Evolutionary conservation across 2,329 filamentous ascomycete species (phyloP), one percentile per base, ranked within the genome.

Genomic region (Fusarium equiseti): DNA sequence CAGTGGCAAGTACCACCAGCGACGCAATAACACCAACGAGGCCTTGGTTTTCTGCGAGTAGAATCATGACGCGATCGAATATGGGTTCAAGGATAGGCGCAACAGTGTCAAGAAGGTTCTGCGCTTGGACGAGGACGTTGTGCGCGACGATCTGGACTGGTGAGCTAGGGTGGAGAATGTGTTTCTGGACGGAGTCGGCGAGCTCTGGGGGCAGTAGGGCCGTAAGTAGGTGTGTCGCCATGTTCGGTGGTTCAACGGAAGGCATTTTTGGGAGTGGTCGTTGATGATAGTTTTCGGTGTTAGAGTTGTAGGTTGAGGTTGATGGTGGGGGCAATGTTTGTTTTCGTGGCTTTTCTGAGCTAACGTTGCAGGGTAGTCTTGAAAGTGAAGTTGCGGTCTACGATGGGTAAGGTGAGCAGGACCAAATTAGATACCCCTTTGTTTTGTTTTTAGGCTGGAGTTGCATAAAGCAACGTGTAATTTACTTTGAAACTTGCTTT

Each of bases 151-250:
- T 68, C 70, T 84, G 84, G 16, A 87, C 65, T 10, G 84, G 82
- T 8, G 84, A 83, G 51, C 81, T 75, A 18, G 82, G 82, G 75
- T 82, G 79, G 50, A 88, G 79, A 63, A 87, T 72, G 79, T 88
- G 80, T 45, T 81, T 81, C 75, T 85, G 77, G 58, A 87, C 77
- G 57, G 82, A 77, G 55, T 80, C 79, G 67, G 81, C 77, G 53
- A 83, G 77, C 52, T 84, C 80, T n/a, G 85, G 79, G 38, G 84
- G 82, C 52, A 86, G 80, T 60, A 87, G 70, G 35, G 79, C 76
- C 45, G 80, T 78, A 68, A 85, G 77, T 54, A 82, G 71, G 56
- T 76, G 77, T 69, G 73, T 73, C 16, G 76, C 62, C n/a, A 80
- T 65, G 6, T 76, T 75, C 9, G 74, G 63, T 20, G 76, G 72